Percentiles rank a stretch among this genome's conserved stretches.
Evolutionary conservation across 176 grass and related monocot species (phyloP).

Genomic region (Triticum turgidum): DNA sequence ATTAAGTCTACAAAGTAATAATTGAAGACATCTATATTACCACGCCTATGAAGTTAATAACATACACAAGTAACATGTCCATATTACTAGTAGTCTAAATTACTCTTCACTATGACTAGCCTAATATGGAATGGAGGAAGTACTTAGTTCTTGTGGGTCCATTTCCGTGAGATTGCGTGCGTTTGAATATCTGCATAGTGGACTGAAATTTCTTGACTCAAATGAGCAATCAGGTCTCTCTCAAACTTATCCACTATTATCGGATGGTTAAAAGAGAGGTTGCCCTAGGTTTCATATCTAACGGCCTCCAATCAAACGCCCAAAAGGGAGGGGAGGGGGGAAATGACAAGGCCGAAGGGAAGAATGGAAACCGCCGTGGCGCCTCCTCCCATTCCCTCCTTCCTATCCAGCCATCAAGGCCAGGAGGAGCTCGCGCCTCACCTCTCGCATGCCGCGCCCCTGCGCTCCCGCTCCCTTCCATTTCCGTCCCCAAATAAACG

Average conservation of each 20-base stretch:
- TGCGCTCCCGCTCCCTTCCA: constrained; percentile 9
- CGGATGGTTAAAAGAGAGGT: too few species aligned
- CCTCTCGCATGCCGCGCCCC: constrained; percentile 14
- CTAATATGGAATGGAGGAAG: too few species aligned
- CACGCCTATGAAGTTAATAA: too few species aligned
- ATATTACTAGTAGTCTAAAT: too few species aligned
- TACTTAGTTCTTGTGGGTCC: too few species aligned
- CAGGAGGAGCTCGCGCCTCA: constrained; percentile 13
- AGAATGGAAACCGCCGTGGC: constrained; percentile 8
- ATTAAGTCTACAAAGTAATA: too few species aligned
- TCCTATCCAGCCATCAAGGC: constrained; percentile 15
- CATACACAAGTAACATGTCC: too few species aligned
- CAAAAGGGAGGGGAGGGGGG: neutral
- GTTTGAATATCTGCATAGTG: too few species aligned
- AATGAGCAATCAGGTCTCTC: neutral
- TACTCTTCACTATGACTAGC: too few species aligned
- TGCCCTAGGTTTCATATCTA: neutral
- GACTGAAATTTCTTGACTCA: neutral
- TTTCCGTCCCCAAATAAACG: constrained; percentile 5
- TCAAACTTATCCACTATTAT: too few species aligned
- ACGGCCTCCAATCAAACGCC: neutral
- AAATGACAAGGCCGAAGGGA: neutral
- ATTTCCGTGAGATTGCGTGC: too few species aligned
- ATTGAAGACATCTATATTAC: too few species aligned
- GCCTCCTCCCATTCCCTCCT: constrained; percentile 14